These are phyloP conservation scores for Leccinum longicurvipes DNA, from an alignment of 768 basidiomycete species.

Conservation along the genomic window DNA sequence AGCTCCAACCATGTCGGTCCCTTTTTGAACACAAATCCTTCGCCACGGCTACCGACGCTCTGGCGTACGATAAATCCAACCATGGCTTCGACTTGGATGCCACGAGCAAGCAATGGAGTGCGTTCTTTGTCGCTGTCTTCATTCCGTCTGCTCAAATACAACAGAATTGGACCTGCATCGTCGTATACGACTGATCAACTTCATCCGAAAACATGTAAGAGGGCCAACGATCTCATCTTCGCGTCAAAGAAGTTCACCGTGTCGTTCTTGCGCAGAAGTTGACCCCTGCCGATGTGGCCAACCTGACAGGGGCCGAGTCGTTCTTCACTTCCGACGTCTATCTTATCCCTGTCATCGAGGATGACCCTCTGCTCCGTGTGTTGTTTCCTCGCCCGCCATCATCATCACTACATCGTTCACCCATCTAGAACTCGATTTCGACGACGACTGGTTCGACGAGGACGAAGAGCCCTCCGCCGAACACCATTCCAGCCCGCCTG, in stretches of 20 bases:
- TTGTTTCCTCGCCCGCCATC: conserved; percentile 1
- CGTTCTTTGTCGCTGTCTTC: conserved; percentile 19
- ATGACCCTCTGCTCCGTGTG: conserved; percentile 89
- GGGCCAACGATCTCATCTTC: background rate
- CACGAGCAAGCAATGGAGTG: conserved; percentile 52
- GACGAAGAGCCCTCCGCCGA: conserved; percentile 5
- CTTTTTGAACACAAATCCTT: conserved; percentile 71
- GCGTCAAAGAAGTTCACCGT: background rate
- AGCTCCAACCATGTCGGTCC: conserved; percentile 55
- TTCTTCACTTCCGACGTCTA: conserved; percentile 76
- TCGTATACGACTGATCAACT: conserved; percentile 82
- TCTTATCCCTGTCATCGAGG: conserved; percentile 75
- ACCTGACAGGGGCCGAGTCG: conserved; percentile 53
- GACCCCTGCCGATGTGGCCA: conserved; percentile 40
- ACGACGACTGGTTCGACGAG: conserved; percentile 75
- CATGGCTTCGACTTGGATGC: conserved; percentile 64
- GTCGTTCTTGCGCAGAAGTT: conserved; percentile 44
- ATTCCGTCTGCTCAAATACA: background rate
- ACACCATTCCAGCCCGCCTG: conserved; percentile 18
- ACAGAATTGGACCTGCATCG: conserved; percentile 76
- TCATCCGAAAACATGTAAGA: conserved; percentile 71
- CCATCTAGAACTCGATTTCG: conserved; percentile 55
- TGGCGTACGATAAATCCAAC: conserved; percentile 56
- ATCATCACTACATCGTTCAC: background rate
- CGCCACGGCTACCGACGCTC: conserved; percentile 53